Percentiles rank a stretch among this genome's conserved stretches.
phyloP scores from a whole-genome alignment of 2,329 filamentous ascomycete genomes.

The Geosmithia morbida region DNA sequence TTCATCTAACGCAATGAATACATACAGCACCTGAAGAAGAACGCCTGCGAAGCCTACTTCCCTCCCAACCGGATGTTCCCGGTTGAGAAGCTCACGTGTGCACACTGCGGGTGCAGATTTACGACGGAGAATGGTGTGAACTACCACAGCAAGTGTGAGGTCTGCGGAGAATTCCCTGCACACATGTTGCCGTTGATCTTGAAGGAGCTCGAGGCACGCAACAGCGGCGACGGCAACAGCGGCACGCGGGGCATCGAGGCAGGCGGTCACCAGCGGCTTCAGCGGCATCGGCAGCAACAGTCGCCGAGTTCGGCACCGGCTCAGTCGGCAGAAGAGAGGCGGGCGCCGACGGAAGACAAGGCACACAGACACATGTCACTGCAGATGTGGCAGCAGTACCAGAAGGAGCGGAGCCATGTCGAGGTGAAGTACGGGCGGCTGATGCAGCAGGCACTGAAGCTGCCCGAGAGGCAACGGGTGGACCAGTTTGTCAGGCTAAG shows the following conservation, averaged over 20 bases:
- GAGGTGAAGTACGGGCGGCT: slow-evolving; percentile 22
- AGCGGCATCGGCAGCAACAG: not conserved
- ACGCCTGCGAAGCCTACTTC: slow-evolving; percentile 9
- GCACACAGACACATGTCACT: slow-evolving; percentile 29
- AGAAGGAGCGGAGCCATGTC: slow-evolving; percentile 12
- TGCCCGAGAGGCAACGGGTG: slow-evolving; percentile 18
- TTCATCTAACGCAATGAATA: slow-evolving; percentile 1
- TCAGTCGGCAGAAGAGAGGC: not conserved
- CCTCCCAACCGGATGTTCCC: slow-evolving; percentile 1
- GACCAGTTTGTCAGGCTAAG: slow-evolving; percentile 25
- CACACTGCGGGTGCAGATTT: slow-evolving; percentile 29
- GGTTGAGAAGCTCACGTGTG: slow-evolving; percentile 21
- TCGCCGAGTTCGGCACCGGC: too few relatives aligned
- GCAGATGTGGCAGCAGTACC: slow-evolving; percentile 2
- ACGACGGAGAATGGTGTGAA: slow-evolving; percentile 21
- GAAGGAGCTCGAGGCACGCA: not conserved
- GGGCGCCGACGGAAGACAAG: slow-evolving; percentile 10
- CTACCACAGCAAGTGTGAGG: slow-evolving; percentile 28
- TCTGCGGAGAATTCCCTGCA: slow-evolving; percentile 27
- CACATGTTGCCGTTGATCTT: not conserved
- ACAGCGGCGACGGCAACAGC: not conserved
- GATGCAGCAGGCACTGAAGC: slow-evolving; percentile 24
- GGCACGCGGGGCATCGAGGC: not conserved
- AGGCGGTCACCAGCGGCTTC: not conserved
- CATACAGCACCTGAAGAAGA: slow-evolving; percentile 13